phyloP scores from a whole-genome alignment of 768 basidiomycete species.

The Dendrothele bispora region DNA sequence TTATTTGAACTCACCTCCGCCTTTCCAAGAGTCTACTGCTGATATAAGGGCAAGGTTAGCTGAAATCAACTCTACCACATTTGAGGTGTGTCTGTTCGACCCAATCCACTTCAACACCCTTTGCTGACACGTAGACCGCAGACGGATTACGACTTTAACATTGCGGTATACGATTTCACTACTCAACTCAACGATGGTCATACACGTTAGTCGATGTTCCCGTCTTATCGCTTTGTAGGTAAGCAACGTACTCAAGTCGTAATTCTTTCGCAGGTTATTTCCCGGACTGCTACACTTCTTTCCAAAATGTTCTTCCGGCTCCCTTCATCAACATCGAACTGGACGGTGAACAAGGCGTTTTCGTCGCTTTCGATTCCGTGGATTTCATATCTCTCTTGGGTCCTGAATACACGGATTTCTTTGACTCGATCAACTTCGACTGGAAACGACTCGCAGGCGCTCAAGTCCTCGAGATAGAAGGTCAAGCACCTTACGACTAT shows the following conservation, averaged over 20 bases:
- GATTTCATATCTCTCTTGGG: constrained; percentile 50
- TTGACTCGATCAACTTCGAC: constrained; percentile 50
- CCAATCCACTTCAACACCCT: not conserved
- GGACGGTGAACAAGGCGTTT: constrained; percentile 46
- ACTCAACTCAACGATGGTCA: constrained; percentile 65
- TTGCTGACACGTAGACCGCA: constrained; percentile 22
- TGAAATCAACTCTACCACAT: constrained; percentile 48
- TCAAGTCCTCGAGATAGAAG: constrained; percentile 53
- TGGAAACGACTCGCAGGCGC: constrained; percentile 65
- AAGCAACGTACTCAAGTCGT: not conserved
- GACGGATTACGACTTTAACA: constrained; percentile 70
- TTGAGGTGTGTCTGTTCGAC: constrained; percentile 31
- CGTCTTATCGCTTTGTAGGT: not conserved
- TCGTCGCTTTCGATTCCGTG: constrained; percentile 54
- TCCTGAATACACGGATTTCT: constrained; percentile 42
- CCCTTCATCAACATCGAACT: constrained; percentile 53
- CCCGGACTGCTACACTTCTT: constrained; percentile 53
- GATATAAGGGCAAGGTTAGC: constrained; percentile 52
- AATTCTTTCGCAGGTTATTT: constrained; percentile 44
- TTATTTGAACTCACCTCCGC: constrained; percentile 49
- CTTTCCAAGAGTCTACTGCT: constrained; percentile 55
- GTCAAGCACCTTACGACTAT: constrained; percentile 51
- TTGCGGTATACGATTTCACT: constrained; percentile 53
- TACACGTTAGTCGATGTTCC: constrained; percentile 41
- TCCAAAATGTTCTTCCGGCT: constrained; percentile 57